Conservation (phyloP, 1,139 yeast species). For the Diutina scorzettiae region DNA sequence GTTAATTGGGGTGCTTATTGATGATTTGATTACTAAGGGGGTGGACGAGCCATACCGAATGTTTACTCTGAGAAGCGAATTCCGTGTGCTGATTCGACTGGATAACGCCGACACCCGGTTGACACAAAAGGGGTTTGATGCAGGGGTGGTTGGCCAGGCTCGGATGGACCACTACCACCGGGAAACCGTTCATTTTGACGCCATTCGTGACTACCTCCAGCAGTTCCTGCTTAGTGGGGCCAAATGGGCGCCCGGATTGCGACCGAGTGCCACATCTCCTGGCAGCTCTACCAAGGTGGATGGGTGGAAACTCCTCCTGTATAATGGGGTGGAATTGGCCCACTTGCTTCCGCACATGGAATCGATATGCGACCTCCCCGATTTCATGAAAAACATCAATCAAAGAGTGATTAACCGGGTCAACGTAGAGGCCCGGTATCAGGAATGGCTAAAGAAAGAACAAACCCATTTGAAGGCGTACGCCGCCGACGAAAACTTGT, state of each 20-base stretch:
- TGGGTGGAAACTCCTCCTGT: constrained; percentile 35
- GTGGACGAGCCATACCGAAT: constrained; percentile 96
- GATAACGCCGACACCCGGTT: constrained; percentile 89
- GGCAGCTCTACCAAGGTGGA: constrained; percentile 21
- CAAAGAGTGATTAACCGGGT: constrained; percentile 46
- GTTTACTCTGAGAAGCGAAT: constrained; percentile 96
- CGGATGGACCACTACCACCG: constrained; percentile 40
- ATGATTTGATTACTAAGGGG: constrained; percentile 90
- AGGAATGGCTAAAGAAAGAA: constrained; percentile 71
- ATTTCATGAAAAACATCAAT: constrained; percentile 22
- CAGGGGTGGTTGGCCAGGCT: constrained; percentile 55
- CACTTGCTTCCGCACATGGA: constrained; percentile 23
- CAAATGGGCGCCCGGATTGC: constrained; percentile 46
- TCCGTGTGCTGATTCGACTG: constrained; percentile 76
- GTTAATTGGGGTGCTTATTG: constrained; percentile 83
- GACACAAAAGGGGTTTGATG: constrained; percentile 52
- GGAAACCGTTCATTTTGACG: constrained; percentile 37
- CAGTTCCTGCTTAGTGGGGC: constrained; percentile 37
- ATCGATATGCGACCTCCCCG: constrained; percentile 13
- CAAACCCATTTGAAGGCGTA: constrained; percentile 61
- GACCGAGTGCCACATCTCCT: not conserved
- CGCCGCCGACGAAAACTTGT: constrained; percentile 66
- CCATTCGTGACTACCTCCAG: constrained; percentile 34
- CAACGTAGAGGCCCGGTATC: constrained; percentile 72
- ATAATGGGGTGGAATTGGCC: constrained; percentile 21